Evolutionary conservation across 1,284 basidiomycete genomes (phyloP).

Genomic region (Tilletia horrida): DNA sequence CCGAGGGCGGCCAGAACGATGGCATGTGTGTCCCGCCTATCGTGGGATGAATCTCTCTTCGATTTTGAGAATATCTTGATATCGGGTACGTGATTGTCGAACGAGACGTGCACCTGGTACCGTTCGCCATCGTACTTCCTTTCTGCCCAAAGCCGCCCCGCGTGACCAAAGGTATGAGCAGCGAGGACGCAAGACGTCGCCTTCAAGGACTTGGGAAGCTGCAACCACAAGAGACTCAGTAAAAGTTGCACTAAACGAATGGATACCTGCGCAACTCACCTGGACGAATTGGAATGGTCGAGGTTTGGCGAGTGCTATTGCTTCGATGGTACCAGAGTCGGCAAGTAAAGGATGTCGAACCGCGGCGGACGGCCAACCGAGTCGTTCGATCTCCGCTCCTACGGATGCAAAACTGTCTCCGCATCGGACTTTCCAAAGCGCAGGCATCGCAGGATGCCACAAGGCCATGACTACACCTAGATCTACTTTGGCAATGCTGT

Average conservation of each 20-base stretch:
- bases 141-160: conserved; percentile 2
- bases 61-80: conserved; percentile 5
- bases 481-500: not conserved
- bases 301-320: too few relatives aligned
- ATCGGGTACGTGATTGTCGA: not conserved
- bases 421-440: conserved; percentile 7
- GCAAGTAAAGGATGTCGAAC: not conserved
- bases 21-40: not conserved
- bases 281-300: conserved; percentile 8
- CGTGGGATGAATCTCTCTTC: conserved; percentile 2
- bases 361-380: not conserved
- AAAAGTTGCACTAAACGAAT: not conserved
- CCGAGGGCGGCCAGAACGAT: conserved; percentile 13
- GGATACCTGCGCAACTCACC: not conserved
- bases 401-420: not conserved
- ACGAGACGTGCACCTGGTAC: conserved; percentile 1
- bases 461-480: not conserved
- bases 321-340: too few relatives aligned
- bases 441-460: conserved; percentile 12
- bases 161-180: not conserved
- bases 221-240: not conserved
- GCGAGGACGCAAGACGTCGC: not conserved
- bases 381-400: not conserved
- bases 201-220: conserved; percentile 10
- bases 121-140: conserved; percentile 13